Base-by-base conservation (phyloP, 2,329 filamentous ascomycete species). In the Fusarium mundagurra region DNA sequence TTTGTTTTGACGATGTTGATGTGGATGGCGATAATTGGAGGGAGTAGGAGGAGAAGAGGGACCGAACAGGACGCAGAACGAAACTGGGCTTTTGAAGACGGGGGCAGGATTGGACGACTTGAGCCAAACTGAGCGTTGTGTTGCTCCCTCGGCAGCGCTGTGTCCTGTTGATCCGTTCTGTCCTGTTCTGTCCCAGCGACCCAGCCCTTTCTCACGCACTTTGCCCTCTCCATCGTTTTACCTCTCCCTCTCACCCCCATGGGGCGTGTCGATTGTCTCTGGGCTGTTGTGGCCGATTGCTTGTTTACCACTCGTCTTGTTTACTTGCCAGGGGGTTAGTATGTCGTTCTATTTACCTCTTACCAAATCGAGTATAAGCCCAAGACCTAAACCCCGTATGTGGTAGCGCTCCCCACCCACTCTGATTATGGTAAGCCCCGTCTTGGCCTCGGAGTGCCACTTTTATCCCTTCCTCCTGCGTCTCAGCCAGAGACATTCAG, bases 1-100 rank as follows among this genome's bases (percentile, higher is more conserved):
- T 74, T 70, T 68, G 67, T 65, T 73, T 75, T 73, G 60, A 54
- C 74, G 77, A 67, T 58, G 73, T 69, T 79, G 78, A 77, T 79
- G 81, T 79, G 80, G 79, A 79, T 82, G 78, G 78, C 79, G 79
- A 78, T 82, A 79, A 83, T 82, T 83, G 83, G 80, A 83, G 82
- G 79, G 78, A 76, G 77, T 63, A 69, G 71, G 71, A 75, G 73
- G 71, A 76, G 76, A 78, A 77, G 74, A 74, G 75, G 74, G 78
- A 66, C 68, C 71, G 57, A 61, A 72, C 60, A 64, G 69, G 70
- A 74, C 73, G 77, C 76, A 80, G 80, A 81, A 75, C 80, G 76
- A 76, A 78, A 77, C 77, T 78, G 80, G 78, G 81, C 78, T 84
- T 84, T 83, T 84, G 83, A 84, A 78, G 81, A 79, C 79, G 79